phyloP scores from a whole-genome alignment of 352 stramenopile genomes.

The Globisporangium iwayamae region DNA sequence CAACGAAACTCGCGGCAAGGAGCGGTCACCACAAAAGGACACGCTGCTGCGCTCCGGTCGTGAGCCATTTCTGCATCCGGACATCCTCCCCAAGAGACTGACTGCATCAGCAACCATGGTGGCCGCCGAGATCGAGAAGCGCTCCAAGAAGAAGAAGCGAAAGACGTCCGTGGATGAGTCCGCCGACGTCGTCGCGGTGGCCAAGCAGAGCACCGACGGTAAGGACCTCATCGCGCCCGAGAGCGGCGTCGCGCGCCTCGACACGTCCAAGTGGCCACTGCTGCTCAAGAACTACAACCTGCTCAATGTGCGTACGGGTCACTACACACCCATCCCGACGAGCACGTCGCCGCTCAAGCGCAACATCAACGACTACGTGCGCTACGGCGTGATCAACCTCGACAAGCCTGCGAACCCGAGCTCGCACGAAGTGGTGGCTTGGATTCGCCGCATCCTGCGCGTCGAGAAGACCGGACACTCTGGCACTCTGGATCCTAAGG shows the following conservation, averaged over 20 bases:
- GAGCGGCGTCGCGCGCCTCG: slow-evolving; percentile 86
- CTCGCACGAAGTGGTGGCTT: slow-evolving; percentile 99
- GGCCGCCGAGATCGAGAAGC: slow-evolving; percentile 71
- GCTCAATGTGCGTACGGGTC: slow-evolving; percentile 97
- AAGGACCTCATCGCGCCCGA: slow-evolving; percentile 81
- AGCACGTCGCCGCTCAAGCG: slow-evolving; percentile 96
- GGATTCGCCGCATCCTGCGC: slow-evolving; percentile 99
- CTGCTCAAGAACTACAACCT: slow-evolving; percentile 99
- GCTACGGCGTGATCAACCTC: slow-evolving; percentile 99
- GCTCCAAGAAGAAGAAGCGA: slow-evolving; percentile 90
- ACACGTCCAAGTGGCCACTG: slow-evolving; percentile 98
- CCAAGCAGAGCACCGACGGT: slow-evolving; percentile 17
- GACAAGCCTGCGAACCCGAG: slow-evolving; percentile 99
- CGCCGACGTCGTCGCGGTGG: neutral
- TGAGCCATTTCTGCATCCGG: slow-evolving; percentile 16
- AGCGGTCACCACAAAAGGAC: neutral
- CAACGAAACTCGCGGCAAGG: slow-evolving; percentile 14
- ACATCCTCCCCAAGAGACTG: slow-evolving; percentile 3
- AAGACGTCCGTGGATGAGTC: slow-evolving; percentile 55
- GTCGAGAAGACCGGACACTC: slow-evolving; percentile 99
- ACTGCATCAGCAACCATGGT: slow-evolving; percentile 33
- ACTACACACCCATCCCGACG: slow-evolving; percentile 99
- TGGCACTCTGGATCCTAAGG: slow-evolving; percentile 99
- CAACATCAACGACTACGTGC: slow-evolving; percentile 96
- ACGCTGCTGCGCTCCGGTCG: neutral